phyloP scores from a whole-genome alignment of 75 land plant genomes.

The Chamaecyparis obtusa region DNA sequence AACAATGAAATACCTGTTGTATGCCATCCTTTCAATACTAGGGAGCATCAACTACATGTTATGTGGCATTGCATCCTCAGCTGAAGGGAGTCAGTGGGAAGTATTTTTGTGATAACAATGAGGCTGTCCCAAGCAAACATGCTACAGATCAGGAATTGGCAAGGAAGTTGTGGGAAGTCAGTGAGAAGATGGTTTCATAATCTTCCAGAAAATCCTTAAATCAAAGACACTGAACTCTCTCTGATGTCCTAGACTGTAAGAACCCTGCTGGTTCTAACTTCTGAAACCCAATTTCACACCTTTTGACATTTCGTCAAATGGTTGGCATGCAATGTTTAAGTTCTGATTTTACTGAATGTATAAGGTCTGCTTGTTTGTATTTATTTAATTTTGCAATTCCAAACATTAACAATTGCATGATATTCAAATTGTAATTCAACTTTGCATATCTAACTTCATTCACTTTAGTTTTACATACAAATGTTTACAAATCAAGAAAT shows the following conservation, averaged over 20 bases:
- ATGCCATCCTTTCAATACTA: slow-evolving; percentile 15
- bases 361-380: too few species aligned
- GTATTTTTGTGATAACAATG: slow-evolving; percentile 54
- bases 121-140: slow-evolving; percentile 17
- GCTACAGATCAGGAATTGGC: slow-evolving; percentile 56
- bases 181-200: slow-evolving; percentile 28
- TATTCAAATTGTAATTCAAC: too few species aligned
- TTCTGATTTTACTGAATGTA: too few species aligned
- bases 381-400: too few species aligned
- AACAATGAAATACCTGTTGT: not conserved
- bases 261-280: too few species aligned
- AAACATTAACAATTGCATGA: too few species aligned
- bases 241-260: not conserved
- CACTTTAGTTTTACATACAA: too few species aligned
- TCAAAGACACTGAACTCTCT: not conserved
- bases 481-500: too few species aligned
- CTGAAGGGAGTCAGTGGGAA: slow-evolving; percentile 65
- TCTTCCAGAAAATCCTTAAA: not conserved
- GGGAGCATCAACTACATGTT: slow-evolving; percentile 87
- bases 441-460: too few species aligned
- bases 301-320: too few species aligned
- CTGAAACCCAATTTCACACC: too few species aligned
- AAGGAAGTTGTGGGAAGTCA: slow-evolving; percentile 63
- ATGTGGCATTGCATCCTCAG: slow-evolving; percentile 66
- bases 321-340: too few species aligned